Evolutionary conservation across 495 filamentous ascomycete genomes (phyloP).

Genomic region (Hyaloscypha finlandica): DNA sequence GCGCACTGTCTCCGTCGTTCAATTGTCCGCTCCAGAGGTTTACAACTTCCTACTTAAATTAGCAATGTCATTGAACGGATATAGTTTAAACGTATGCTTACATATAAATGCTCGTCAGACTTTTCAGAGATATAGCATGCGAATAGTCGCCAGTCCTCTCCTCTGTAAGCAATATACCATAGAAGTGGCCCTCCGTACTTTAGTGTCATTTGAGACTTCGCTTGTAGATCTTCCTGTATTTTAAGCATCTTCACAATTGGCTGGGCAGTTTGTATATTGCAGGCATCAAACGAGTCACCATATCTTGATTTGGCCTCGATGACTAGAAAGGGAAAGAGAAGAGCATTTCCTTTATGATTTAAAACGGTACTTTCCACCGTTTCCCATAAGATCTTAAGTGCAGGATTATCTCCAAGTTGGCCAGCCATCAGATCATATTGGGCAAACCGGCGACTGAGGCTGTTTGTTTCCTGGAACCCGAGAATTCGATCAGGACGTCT

Average conservation of each 20-base stretch:
- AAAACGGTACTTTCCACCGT: neutral
- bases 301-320: constrained; percentile 14
- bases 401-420: neutral
- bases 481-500: constrained; percentile 15
- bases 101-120: neutral
- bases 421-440: constrained; percentile 7
- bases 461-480: constrained; percentile 8
- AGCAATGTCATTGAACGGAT: neutral
- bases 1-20: neutral
- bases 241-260: constrained; percentile 10
- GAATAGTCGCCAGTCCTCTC: constrained; percentile 10
- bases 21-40: constrained; percentile 7
- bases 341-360: constrained; percentile 9
- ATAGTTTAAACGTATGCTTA: neutral
- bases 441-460: neutral
- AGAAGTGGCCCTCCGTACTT: constrained; percentile 7
- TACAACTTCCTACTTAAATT: constrained; percentile 9
- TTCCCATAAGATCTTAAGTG: neutral
- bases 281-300: neutral
- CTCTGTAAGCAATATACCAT: constrained; percentile 15
- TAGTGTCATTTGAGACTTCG: neutral
- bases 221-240: constrained; percentile 11
- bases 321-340: constrained; percentile 19
- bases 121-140: constrained; percentile 11
- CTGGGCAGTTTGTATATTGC: constrained; percentile 4